Evolutionary conservation across 805 yeast species (phyloP), one percentile per base, ranked within the genome.

Genomic region (Jamesozyma gamospora): DNA sequence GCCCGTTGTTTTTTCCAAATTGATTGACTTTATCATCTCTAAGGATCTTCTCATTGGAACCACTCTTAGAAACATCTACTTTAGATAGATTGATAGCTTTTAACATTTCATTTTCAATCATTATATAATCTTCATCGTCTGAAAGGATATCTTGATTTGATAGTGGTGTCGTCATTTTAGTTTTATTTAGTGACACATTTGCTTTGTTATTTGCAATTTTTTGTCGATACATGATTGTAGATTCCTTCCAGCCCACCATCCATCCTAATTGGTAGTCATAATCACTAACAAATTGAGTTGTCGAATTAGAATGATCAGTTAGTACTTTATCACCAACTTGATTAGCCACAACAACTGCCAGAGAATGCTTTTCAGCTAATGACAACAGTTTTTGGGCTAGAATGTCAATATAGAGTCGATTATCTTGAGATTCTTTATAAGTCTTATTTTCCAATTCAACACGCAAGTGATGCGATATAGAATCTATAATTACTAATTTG

Each of bases 391-490:
- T 70, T 14, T 63, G 63, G 10, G 75, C 72, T 27, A 75, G 49
- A 28, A 59, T 61, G 24, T 63, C 60, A 16, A 72, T 51, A 46
- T 73, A 70, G 36, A 60, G 51, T 37, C 67, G 61, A 43, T 74
- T 69, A 40, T 65, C 61, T 33, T 60, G 59, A 15, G 69, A 58
- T 15, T 61, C 62, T 29, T 51, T 51, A 19, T 62, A 58, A 25
- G 60, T 60, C 10, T 56, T 64, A 31, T 67, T 63, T 32, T 61
- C 67, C 18, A 76, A 53, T 46, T 79, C 85, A 1, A 77, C 77
- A 41, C 94, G 64, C 26, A 87, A 57, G 56, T 82, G 94, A 52
- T 85, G 95, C 0, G 90, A 77, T 4, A 88, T 74, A 27, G 95
- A 82, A 58, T 90, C 97, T 9, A 88, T 66, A 1, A 86, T 69